Base-by-base conservation (phyloP, 2,329 filamentous ascomycete species). In the Aspergillus pseudotamarii region DNA sequence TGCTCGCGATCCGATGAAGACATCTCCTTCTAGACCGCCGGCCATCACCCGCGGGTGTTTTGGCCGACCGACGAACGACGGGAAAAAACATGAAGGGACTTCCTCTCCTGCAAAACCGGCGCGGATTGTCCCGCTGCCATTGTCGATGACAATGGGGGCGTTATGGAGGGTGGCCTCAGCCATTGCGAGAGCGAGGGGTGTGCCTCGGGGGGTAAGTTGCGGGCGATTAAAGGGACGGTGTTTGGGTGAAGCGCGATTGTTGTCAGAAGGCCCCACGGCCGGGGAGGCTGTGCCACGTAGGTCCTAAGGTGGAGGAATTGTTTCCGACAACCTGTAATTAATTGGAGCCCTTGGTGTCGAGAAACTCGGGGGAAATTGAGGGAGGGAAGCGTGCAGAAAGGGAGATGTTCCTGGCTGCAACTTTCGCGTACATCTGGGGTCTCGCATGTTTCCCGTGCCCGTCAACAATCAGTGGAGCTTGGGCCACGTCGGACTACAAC, bases 71-170 rank as follows among this genome's bases (percentile, higher is more conserved):
- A 99, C 95, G 78, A 94, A 98, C 21, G 95, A 98, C 5, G 95
- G 95, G 76, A 99, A 99, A 83, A 91, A 96, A 83, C 93, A 97
- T 83, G 97, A 97, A 23, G 95, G 95, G 57, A 94, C 84, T 77
- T 99, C 95, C 73, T 97, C 94, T 70, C 95, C 95, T 41, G 95
- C 95, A 77, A 98, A 99, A 26, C 95, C 95, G 60, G 95, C 95
- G 77, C 96, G 89, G 77, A 99, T 98, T 5, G 95, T 99, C 69
- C 95, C 95, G 70, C 94, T 97, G 74, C 95, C 95, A 82, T 99
- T 99, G 87, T 99, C 95, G 75, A 99, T 91, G 76, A 99, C 95
- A 79, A 99, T 97, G 64, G 95, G 94, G 70, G 93, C 94, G 85
- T 99, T 99, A 85, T 97, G 95, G 61, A 98, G 88, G 65, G 85